Evolutionary conservation across 2,329 filamentous ascomycete species (phyloP).

Genomic region (Cladosporium sp.): DNA sequence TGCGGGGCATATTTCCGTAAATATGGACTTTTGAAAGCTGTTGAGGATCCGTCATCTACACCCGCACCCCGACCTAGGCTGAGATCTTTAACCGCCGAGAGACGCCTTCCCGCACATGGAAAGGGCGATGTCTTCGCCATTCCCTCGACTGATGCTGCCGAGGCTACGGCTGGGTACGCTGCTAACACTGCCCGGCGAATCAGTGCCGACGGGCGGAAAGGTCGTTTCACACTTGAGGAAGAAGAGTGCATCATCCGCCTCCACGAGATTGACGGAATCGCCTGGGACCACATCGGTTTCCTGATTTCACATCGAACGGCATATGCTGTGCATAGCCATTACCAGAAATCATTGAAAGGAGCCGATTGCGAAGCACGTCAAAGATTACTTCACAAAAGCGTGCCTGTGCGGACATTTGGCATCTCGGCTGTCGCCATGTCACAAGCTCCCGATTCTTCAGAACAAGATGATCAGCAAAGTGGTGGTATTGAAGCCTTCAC

Average conservation of each 20-base stretch:
- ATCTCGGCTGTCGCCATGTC: neutral
- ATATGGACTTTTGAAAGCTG: constrained; percentile 26
- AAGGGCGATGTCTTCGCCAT: constrained; percentile 4
- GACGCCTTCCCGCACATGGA: neutral
- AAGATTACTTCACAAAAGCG: constrained; percentile 12
- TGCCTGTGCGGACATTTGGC: constrained; percentile 23
- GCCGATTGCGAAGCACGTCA: neutral
- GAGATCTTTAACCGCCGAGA: neutral
- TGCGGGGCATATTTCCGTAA: constrained; percentile 29
- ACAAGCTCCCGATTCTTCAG: neutral
- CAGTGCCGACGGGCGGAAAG: constrained; percentile 11
- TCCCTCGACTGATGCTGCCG: neutral
- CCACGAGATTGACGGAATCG: constrained; percentile 35
- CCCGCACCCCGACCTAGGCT: neutral
- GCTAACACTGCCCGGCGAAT: constrained; percentile 19
- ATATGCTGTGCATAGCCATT: constrained; percentile 21
- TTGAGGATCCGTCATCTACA: constrained; percentile 13
- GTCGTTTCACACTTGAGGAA: constrained; percentile 21
- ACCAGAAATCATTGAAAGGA: constrained; percentile 11
- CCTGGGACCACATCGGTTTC: constrained; percentile 33
- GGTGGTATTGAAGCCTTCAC: neutral
- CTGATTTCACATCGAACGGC: constrained; percentile 29
- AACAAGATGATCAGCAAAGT: neutral
- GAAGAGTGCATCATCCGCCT: constrained; percentile 35
- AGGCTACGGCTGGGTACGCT: constrained; percentile 4